Evolutionary conservation across 2,329 filamentous ascomycete species (phyloP), one percentile per base, ranked within the genome.

Genomic region (Phialophora verrucosa): DNA sequence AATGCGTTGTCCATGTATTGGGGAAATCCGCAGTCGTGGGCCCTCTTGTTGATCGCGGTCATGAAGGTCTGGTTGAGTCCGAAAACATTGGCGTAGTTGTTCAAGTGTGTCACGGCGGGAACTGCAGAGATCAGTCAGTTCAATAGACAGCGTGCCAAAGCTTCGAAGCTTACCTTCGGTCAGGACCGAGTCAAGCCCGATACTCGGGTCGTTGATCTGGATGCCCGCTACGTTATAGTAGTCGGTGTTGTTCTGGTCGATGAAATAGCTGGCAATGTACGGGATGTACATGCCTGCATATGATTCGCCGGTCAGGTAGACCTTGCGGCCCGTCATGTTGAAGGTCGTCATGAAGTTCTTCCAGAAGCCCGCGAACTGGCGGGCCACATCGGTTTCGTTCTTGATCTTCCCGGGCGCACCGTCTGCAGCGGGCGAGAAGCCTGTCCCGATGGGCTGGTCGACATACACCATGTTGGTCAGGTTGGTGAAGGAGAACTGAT

Each of bases 311-410:
- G 84, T 83, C 31, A 87, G 73, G 69, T 85, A 87, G 0, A 85
- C 81, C 69, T 84, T 83, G 72, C 79, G 82, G n/a, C 80, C 80
- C 27, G 84, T 78, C 63, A 85, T 73, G n/a, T 80, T 79, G 71
- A 88, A 88, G 5, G 81, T 80, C 38, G 84, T 79, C 49, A 85
- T 75, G 70, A 87, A 87, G 68, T 85, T 84, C 75, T 83, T 82
- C 77, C 78, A 84, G 73, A 84, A 85, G 2, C 81, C 80, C 3
- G 79, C 76, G 67, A 85, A 84, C 32, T 85, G 76, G 47, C 75
- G 68, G 10, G 75, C 81, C 38, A 83, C 77, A 49, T 83, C 79
- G 11, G 81, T 78, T 70, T 85, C 82, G 65, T 80, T 76, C 20
- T 77, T 82, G 73, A 82, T 82, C 67, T 81, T 79, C 0, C 81